Conservation (phyloP, 2,329 filamentous ascomycete genomes). For the Ascochyta rabiei region DNA sequence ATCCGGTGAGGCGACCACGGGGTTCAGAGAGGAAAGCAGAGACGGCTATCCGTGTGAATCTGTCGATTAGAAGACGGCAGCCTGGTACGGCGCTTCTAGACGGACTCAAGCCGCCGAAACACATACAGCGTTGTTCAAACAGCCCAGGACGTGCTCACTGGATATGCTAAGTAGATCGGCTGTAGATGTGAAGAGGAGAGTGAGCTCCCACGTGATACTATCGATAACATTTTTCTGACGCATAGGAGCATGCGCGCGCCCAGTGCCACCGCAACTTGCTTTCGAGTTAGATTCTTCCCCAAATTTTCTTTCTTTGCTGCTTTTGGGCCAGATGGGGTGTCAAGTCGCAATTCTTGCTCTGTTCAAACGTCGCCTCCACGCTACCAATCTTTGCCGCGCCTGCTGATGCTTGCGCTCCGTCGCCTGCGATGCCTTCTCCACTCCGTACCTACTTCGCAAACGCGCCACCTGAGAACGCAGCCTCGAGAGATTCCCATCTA, state of each 20-base stretch:
- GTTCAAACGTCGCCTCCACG: neutral
- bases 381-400: neutral
- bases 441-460: constrained; percentile 22
- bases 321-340: constrained; percentile 1
- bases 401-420: constrained; percentile 35
- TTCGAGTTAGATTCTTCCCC: too few species aligned
- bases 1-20: too few species aligned
- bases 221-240: constrained; percentile 2
- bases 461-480: constrained; percentile 32
- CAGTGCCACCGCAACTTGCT: neutral
- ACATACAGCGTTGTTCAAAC: too few species aligned
- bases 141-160: too few species aligned
- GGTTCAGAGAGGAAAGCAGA: too few species aligned
- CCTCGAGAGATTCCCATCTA: constrained; percentile 32
- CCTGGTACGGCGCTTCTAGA: too few species aligned
- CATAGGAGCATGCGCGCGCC: neutral
- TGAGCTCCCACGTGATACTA: constrained; percentile 6
- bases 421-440: constrained; percentile 29
- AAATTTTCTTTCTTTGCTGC: neutral
- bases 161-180: too few species aligned
- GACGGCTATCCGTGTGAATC: too few species aligned
- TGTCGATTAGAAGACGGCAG: too few species aligned
- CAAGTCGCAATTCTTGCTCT: neutral
- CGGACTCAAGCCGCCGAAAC: too few species aligned
- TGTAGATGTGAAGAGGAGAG: too few species aligned